A percentile compares a stretch with the other conserved stretches of the same genome.
These are phyloP conservation scores for Xylariaceae sp. DNA, from an alignment of 2,329 filamentous ascomycete species.

Conservation along the genomic window DNA sequence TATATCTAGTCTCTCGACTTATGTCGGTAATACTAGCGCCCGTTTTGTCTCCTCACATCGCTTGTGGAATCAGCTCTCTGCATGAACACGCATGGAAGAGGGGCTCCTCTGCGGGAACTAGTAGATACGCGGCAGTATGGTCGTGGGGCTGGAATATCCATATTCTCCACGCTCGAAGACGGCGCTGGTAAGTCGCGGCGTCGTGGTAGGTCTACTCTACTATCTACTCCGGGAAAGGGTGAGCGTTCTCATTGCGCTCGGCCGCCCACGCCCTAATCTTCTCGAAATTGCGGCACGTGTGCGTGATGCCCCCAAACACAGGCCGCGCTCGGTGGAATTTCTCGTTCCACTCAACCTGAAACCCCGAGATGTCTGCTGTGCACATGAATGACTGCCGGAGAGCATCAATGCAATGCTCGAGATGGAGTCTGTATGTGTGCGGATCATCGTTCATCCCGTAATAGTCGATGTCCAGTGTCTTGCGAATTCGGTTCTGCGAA, in stretches of 20 bases:
- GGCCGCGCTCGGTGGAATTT: neutral
- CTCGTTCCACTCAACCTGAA: neutral
- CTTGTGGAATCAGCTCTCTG: too few species aligned
- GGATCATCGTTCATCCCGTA: neutral
- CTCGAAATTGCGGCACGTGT: constrained; percentile 5
- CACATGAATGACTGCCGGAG: constrained; percentile 3
- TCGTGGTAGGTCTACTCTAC: too few species aligned
- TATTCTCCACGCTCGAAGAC: neutral
- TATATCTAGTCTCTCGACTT: too few species aligned
- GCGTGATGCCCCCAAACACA: neutral
- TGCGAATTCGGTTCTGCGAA: constrained; percentile 3
- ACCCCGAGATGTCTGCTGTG: neutral
- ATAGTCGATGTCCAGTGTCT: constrained; percentile 1
- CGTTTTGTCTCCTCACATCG: too few species aligned
- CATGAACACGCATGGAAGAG: too few species aligned
- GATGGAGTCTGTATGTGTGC: neutral
- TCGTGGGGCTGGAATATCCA: too few species aligned
- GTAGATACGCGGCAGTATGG: too few species aligned
- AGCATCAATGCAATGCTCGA: constrained; percentile 4
- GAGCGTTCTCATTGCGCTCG: neutral
- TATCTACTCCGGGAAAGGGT: neutral
- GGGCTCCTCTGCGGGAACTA: too few species aligned
- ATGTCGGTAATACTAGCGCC: too few species aligned
- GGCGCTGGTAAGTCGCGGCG: too few species aligned
- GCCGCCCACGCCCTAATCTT: neutral